phyloP scores from a whole-genome alignment of 257 asterid genomes.

The Gardenia jasminoides region DNA sequence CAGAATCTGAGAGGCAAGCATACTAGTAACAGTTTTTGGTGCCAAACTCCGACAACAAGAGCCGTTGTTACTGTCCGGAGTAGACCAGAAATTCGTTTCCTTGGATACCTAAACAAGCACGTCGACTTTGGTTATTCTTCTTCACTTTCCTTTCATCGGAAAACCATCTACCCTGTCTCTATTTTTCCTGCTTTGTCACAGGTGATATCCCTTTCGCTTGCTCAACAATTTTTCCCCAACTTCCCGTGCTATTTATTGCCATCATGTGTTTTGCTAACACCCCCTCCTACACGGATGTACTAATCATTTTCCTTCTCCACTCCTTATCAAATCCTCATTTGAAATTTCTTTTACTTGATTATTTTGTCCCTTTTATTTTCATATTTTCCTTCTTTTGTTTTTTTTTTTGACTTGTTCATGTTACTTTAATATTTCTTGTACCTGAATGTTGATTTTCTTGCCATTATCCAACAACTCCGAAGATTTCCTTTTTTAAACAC shows the following conservation, averaged over 20 bases:
- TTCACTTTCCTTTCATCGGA: conserved; percentile 24
- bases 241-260: neutral
- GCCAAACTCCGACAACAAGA: conserved; percentile 14
- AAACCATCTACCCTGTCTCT: conserved; percentile 30
- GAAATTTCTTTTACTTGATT: neutral
- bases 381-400: no score
- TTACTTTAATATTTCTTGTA: neutral
- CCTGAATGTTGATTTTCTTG: neutral
- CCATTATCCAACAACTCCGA: neutral
- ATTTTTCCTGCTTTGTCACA: conserved; percentile 28
- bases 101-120: conserved; percentile 29
- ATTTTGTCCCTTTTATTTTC: no score
- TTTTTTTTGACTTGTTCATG: no score
- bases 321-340: neutral
- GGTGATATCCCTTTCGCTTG: conserved; percentile 25
- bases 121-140: conserved; percentile 13
- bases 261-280: neutral
- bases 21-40: conserved; percentile 4
- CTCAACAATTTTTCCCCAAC: no score
- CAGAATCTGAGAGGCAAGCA: conserved; percentile 17
- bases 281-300: neutral
- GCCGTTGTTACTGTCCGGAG: conserved; percentile 5
- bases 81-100: conserved; percentile 29
- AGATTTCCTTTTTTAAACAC: neutral
- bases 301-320: neutral